Conservation (phyloP, 768 basidiomycete species). For the Collybia mongolica region DNA sequence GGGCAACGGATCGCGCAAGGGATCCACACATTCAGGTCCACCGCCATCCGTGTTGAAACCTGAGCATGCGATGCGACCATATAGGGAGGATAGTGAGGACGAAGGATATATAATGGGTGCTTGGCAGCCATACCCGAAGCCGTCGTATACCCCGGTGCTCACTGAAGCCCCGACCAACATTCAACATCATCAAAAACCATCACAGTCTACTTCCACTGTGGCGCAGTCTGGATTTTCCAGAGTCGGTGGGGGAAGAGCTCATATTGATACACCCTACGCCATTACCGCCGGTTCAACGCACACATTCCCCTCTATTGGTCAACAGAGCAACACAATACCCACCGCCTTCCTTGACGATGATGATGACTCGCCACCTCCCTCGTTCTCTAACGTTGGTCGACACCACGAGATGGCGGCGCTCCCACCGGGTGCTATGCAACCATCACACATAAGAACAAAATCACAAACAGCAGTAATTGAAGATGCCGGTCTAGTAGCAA, state of each 20-base stretch:
- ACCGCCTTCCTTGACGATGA: constrained; percentile 26
- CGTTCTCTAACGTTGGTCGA: constrained; percentile 46
- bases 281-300: constrained; percentile 63
- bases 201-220: constrained; percentile 16
- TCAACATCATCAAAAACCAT: constrained; percentile 14
- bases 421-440: constrained; percentile 66
- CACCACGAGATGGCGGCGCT: constrained; percentile 31
- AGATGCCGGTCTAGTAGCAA: constrained; percentile 37
- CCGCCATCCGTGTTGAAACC: constrained; percentile 76
- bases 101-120: constrained; percentile 93
- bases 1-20: constrained; percentile 39
- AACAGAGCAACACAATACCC: constrained; percentile 27
- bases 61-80: constrained; percentile 75
- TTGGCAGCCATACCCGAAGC: constrained; percentile 75
- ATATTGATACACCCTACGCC: constrained; percentile 84
- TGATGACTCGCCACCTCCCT: constrained; percentile 49
- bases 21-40: constrained; percentile 54
- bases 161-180: constrained; percentile 15
- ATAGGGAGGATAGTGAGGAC: constrained; percentile 77
- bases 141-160: constrained; percentile 46
- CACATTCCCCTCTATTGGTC: constrained; percentile 66
- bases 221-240: constrained; percentile 72
- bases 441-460: constrained; percentile 68
- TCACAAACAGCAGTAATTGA: constrained; percentile 89
- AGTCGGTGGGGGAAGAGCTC: constrained; percentile 84